Evolutionary conservation across 2,329 filamentous ascomycete genomes (phyloP), one percentile per base, ranked within the genome.

Genomic region (Phaeosphaeriaceae sp.): DNA sequence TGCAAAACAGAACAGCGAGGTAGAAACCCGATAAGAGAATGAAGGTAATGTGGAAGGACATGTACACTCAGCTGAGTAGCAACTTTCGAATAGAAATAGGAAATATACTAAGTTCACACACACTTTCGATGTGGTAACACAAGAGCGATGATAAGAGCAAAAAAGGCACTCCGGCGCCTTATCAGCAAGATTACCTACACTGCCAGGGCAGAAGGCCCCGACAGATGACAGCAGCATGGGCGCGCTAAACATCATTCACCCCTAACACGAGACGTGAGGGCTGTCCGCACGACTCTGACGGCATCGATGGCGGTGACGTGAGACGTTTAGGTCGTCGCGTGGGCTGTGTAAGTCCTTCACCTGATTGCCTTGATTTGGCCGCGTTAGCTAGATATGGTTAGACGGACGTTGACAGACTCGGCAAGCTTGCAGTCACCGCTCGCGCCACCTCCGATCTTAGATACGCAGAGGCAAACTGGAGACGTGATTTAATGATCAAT

Each of bases 211-310:
- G 35, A 29, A 30, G 15, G 20, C 42, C 29, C 36, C 18, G 7
- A 12, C 47, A 45, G 18, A 37, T 51, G 48, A 51, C 48, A 46
- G 28, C 38, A 29, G 20, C 36, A 46, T 29, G 7, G 3, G 42
- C 16, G 28, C 48, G 38, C 48, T 51, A 51, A 39, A 43, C 38
- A 46, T 51, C 42, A 51, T 28, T 11, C 26, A 51, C 34, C 21
- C 12, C 18, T 18, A 15, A 28, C 48, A 46, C 48, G 39, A 46
- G 44, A 20, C 44, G 28, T 23, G 30, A n/a, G 16, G 20, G 28
- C 18, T 20, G 45, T 17, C 16, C 29, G 35, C 34, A n/a, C 16
- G 34, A 46, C 34, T 30, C 23, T 32, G 33, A n/a, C 32, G 21
- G 34, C 13, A 45, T 13, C 30, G 45, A 38, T 42, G 38, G 45